phyloP scores from a whole-genome alignment of 2,329 filamentous ascomycete genomes.

The Xylaria sp. region DNA sequence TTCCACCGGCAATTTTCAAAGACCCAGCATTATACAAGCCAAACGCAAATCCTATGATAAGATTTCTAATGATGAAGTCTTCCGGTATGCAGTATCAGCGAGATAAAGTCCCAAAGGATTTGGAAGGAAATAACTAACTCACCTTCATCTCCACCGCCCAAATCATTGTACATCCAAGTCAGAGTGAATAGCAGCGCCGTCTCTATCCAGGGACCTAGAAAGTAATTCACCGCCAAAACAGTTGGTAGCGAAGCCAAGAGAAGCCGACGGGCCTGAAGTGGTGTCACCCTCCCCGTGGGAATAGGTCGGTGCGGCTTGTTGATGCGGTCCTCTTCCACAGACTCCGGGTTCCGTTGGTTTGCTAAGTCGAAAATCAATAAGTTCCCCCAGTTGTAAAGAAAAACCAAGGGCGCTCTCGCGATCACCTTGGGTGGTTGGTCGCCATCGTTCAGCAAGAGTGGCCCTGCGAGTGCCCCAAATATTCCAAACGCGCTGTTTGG shows the following conservation, averaged over 20 bases:
- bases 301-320: slow-evolving; percentile 49
- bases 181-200: slow-evolving; percentile 1
- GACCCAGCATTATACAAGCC: neutral
- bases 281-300: slow-evolving; percentile 26
- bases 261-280: neutral
- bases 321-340: slow-evolving; percentile 45
- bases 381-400: slow-evolving; percentile 30
- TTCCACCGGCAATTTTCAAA: neutral
- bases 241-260: neutral
- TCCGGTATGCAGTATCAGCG: neutral
- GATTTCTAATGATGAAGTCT: neutral
- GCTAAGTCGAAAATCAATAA: slow-evolving; percentile 45
- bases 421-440: neutral
- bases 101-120: neutral
- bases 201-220: neutral
- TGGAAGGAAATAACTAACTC: neutral
- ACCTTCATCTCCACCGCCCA: slow-evolving; percentile 11
- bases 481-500: slow-evolving; percentile 24
- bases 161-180: slow-evolving; percentile 16
- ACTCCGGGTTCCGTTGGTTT: slow-evolving; percentile 45
- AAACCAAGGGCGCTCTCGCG: neutral
- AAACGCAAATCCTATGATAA: neutral
- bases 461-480: slow-evolving; percentile 15
- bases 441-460: neutral
- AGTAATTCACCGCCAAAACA: neutral